Base-by-base conservation (phyloP, 2,329 filamentous ascomycete genomes). In the Phyllachora maydis region DNA sequence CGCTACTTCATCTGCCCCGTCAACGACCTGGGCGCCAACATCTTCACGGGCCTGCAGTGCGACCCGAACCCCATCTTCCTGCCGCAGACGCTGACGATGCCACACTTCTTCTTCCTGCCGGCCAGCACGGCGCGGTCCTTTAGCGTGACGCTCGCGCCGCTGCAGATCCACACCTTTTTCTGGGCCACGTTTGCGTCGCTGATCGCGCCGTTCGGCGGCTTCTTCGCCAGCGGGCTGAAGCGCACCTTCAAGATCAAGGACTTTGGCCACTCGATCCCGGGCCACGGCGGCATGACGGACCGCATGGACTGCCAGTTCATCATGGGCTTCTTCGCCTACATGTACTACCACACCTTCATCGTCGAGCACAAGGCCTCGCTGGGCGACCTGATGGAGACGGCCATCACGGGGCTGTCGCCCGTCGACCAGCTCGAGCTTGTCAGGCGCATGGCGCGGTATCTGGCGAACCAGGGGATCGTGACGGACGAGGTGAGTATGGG, bases 301-400 rank as follows among this genome's bases (percentile, higher is more conserved):
- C 77, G 88, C 31, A 95, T 98, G 85, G 88, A 98, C 45, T 98
- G 88, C 47, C 88, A 98, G 45, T 98, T 98, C 54, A 95, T 95
- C 56, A 98, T 98, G 88, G 88, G 88, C 6, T 88, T 92, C 50
- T 95, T 98, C 40, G 69, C 85, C 10, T 95, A 82, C 56, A 83
- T 98, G 65, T 98, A 98, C 54, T 98, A 90, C 52, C 83, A 93
- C 47, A 88, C 77, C 41, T 98, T 98, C 47, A 85, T 98, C 40
- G 83, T 83, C 4, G 61, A 81, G 5, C 70, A 92, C 57, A 81
- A 85, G 47, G 70, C 76, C 18, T 81, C 62, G 27, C 72, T 92
- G 11, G 88, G 85, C 11, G 69, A 68, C 26, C 76, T 98, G 17
- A 76, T 98, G 35, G 85, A 98, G 54, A 67, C 70, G 8, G 85